Evolutionary conservation across 768 basidiomycete species (phyloP).

Genomic region (Rhodocollybia butyracea): DNA sequence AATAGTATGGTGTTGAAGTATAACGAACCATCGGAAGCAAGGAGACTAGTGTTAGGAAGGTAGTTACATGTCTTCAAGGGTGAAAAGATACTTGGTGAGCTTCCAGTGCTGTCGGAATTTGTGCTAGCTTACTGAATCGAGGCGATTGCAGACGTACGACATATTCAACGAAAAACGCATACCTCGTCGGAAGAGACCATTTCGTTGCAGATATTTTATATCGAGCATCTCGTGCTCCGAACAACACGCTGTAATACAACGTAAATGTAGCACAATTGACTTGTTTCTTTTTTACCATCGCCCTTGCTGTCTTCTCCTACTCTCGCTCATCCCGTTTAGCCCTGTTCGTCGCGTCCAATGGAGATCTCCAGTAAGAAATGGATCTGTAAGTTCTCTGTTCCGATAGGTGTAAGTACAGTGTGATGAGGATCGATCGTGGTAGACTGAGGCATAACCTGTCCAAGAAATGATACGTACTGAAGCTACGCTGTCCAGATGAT

Average conservation of each 20-base stretch:
- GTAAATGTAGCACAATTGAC: constrained; percentile 43
- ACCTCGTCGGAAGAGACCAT: constrained; percentile 87
- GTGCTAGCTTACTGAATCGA: neutral
- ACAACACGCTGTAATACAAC: constrained; percentile 96
- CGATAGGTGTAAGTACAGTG: no score
- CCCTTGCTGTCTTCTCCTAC: neutral
- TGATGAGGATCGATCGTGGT: no score
- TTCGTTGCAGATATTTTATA: constrained; percentile 79
- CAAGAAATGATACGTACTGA: no score
- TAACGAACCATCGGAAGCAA: constrained; percentile 96
- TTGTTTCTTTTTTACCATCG: constrained; percentile 7
- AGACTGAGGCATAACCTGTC: no score
- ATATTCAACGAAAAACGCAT: constrained; percentile 91
- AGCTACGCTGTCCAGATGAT: no score
- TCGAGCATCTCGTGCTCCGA: constrained; percentile 98
- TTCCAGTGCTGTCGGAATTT: no score
- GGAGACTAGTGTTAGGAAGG: constrained; percentile 91
- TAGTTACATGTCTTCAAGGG: constrained; percentile 97
- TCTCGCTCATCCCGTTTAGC: no score
- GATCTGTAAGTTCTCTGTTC: no score
- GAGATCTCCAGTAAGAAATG: no score
- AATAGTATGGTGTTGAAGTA: constrained; percentile 84
- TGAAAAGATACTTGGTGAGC: constrained; percentile 79
- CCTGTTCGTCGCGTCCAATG: no score
- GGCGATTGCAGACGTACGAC: constrained; percentile 70